Conservation (phyloP, 2,329 filamentous ascomycete species). For the Aureobasidium sp. region DNA sequence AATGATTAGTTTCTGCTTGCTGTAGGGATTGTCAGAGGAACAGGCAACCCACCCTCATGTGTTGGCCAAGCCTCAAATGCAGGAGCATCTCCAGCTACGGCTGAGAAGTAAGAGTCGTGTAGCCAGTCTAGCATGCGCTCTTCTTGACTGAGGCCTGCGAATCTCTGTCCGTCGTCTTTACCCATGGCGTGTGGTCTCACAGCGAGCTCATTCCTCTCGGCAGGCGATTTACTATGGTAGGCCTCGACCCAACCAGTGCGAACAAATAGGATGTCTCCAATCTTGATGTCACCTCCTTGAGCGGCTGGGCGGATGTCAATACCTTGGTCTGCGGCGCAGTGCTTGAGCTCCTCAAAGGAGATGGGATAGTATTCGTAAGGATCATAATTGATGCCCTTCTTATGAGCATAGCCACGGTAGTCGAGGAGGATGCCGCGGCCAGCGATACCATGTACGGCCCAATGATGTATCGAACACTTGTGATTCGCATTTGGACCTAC, state of each 20-base stretch:
- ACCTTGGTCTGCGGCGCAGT: constrained; percentile 52
- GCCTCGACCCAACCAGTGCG: constrained; percentile 56
- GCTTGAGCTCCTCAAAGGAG: constrained; percentile 43
- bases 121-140: constrained; percentile 32
- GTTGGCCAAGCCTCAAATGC: constrained; percentile 51
- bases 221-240: constrained; percentile 53
- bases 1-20: background rate
- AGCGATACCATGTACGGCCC: constrained; percentile 38
- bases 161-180: constrained; percentile 25
- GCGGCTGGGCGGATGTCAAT: constrained; percentile 47
- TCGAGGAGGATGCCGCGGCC: constrained; percentile 40
- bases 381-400: constrained; percentile 38
- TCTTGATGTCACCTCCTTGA: constrained; percentile 48
- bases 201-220: constrained; percentile 31
- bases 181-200: constrained; percentile 40
- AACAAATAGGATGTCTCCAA: constrained; percentile 54
- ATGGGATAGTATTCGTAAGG: constrained; percentile 37
- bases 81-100: constrained; percentile 56
- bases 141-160: constrained; percentile 1
- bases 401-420: constrained; percentile 36
- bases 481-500: constrained; percentile 34
- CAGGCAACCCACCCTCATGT: constrained; percentile 24
- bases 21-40: no score
- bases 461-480: constrained; percentile 40
- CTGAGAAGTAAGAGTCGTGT: constrained; percentile 45